Base-by-base conservation (phyloP, 1,284 basidiomycete species). In the Leccinum fallax region DNA sequence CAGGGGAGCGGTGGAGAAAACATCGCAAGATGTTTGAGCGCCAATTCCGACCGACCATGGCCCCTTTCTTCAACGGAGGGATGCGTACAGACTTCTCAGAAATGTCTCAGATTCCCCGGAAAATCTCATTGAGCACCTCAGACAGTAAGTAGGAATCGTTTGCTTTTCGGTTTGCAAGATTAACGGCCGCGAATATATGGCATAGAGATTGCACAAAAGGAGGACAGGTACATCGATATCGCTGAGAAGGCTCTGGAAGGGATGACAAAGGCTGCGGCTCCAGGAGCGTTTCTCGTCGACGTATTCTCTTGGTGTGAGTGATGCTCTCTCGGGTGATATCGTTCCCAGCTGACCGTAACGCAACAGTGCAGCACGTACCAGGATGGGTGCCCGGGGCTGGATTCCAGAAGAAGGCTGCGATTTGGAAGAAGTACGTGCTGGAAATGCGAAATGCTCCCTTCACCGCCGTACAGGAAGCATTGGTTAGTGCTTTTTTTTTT, bases 11-110 rank as follows among this genome's bases (percentile, higher is more conserved):
- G 38, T 85, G 83, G 83, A 79, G 74, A 56, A 76, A 75, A 36
- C 80, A 83, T 65, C 80, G 83, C 51, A 79, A 74, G 55, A 76
- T 82, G 71, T 83, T 84, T 61, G 78, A 83, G 61, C 71, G 74
- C 7, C 76, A 80, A 63, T 83, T 85, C 62, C 73, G 78, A 30
- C 76, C 77, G 28, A 71, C 73, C 0, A 70, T 77, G 77, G 76
- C 74, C 1, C 72, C 28, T n/a, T n/a, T n/a, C 69, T 78, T 40
- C 79, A 81, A 53, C 70, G 69, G 16, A 74, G 73, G 62, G 78
- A 79, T 61, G 78, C 78, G 0, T 76, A 79, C 38, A 63, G 69
- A 7, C 72, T 83, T 3, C 69, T 81, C 56, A 74, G 75, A 49
- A 70, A 72, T 21, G 71, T 83, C 11, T 64, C 81, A 28, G 70